phyloP scores from a whole-genome alignment of 176 grass and related monocot genomes.

The Triticum monococcum region DNA sequence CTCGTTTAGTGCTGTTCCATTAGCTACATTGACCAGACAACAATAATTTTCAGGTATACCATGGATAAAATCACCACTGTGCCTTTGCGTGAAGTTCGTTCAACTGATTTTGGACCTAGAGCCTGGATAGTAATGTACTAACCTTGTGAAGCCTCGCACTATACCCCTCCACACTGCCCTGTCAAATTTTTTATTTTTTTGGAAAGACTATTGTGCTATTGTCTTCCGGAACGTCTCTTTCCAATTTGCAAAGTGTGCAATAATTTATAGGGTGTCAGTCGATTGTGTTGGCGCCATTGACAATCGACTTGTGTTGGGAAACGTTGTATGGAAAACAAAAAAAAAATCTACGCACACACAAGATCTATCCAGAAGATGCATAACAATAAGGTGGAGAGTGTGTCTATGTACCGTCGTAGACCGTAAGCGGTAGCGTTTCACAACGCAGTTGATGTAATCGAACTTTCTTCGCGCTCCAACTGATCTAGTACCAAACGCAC shows the following conservation, averaged over 20 bases:
- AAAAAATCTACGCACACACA: no score
- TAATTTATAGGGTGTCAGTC: neutral
- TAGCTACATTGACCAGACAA: neutral
- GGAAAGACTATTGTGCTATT: conserved; percentile 81
- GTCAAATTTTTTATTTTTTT: conserved; percentile 37
- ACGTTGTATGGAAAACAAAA: no score
- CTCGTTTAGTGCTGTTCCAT: no score
- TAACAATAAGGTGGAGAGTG: no score
- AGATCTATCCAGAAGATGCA: no score
- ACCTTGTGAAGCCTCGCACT: conserved; percentile 78
- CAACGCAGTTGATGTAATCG: no score
- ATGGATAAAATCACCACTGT: conserved; percentile 94
- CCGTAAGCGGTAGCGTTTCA: no score
- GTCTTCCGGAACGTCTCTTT: conserved; percentile 70
- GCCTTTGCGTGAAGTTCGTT: conserved; percentile 90
- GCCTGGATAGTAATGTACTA: conserved; percentile 90
- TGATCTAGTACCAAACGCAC: no score
- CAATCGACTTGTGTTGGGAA: no score
- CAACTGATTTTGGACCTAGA: conserved; percentile 85
- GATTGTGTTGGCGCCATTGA: no score
- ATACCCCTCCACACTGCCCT: conserved; percentile 82
- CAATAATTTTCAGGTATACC: conserved; percentile 67
- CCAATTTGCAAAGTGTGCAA: conserved; percentile 15
- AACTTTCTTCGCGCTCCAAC: no score
- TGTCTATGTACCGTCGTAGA: no score